A percentile compares a stretch with the other conserved stretches of the same genome.
Conservation (phyloP, 139 green algal genomes). For the Dunaliella sp. region DNA sequence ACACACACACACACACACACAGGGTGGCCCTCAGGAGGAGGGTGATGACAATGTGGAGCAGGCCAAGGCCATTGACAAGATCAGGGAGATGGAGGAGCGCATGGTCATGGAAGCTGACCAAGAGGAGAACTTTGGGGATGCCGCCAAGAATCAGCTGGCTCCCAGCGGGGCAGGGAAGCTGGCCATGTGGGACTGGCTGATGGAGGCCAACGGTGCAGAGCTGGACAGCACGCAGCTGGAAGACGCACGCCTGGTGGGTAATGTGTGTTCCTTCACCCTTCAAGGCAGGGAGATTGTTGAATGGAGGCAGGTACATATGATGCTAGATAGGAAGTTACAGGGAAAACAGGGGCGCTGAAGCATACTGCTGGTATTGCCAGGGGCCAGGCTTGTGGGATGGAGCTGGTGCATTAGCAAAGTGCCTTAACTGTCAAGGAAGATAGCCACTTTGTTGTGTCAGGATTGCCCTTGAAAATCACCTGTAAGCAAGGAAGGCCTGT, state of each 20-base stretch:
- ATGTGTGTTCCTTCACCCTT: too few relatives aligned
- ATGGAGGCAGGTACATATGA: neutral
- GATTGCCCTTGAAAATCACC: too few relatives aligned
- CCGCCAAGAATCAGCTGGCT: neutral
- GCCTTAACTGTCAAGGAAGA: too few relatives aligned
- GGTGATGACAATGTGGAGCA: slow-evolving; percentile 27
- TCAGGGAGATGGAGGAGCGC: slow-evolving; percentile 41
- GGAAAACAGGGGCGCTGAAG: too few relatives aligned
- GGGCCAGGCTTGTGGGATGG: too few relatives aligned
- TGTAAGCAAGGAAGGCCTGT: too few relatives aligned
- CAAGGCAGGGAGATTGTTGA: too few relatives aligned
- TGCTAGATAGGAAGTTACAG: too few relatives aligned
- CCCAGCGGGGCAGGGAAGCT: neutral
- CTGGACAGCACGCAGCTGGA: neutral
- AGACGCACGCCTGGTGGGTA: neutral
- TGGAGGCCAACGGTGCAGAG: slow-evolving; percentile 9
- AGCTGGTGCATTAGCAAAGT: too few relatives aligned
- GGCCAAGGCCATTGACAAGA: slow-evolving; percentile 26
- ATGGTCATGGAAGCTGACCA: slow-evolving; percentile 42
- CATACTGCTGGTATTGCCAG: too few relatives aligned
- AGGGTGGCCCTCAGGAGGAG: slow-evolving; percentile 13
- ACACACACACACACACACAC: too few relatives aligned
- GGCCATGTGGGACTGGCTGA: slow-evolving; percentile 38
- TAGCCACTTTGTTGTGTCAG: too few relatives aligned
- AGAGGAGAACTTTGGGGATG: slow-evolving; percentile 36